phyloP scores from a whole-genome alignment of 495 filamentous ascomycete species.

The Hypoxylon crocopeplum region DNA sequence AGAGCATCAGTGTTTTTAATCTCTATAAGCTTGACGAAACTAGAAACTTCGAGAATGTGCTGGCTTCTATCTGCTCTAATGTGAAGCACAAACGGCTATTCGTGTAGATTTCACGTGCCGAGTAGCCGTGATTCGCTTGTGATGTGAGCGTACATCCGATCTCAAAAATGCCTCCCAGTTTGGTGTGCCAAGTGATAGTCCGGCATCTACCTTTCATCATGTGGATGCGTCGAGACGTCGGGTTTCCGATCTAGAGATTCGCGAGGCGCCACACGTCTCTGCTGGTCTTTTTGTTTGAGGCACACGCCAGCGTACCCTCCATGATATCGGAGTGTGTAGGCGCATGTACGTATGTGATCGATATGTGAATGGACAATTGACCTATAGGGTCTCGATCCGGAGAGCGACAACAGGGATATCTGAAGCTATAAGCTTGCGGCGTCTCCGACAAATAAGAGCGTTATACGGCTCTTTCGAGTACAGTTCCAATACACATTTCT shows the following conservation, averaged over 20 bases:
- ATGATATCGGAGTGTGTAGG: neutral
- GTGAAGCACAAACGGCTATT: too few species aligned
- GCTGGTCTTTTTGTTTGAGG: neutral
- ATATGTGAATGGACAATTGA: conserved; percentile 1
- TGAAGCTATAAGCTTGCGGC: conserved; percentile 1
- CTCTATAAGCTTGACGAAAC: too few species aligned
- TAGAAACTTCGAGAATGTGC: too few species aligned
- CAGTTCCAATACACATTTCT: too few species aligned
- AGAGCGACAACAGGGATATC: conserved; percentile 6
- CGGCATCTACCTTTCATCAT: conserved; percentile 5
- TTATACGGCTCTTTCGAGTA: too few species aligned
- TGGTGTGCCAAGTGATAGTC: neutral
- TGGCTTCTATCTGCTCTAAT: too few species aligned
- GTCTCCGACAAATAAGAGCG: neutral
- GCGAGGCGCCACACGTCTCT: conserved; percentile 16
- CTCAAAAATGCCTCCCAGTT: neutral
- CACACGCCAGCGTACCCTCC: neutral
- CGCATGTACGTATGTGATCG: neutral
- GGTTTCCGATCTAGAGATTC: conserved; percentile 19
- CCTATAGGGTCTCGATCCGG: conserved; percentile 10
- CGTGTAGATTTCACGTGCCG: too few species aligned
- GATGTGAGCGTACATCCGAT: neutral
- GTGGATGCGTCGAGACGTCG: neutral
- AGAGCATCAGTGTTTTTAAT: too few species aligned
- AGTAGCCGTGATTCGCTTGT: neutral